Percentiles rank a stretch among this genome's conserved stretches.
phyloP scores from a whole-genome alignment of 2,329 filamentous ascomycete species.

The Grosmannia huntii region DNA sequence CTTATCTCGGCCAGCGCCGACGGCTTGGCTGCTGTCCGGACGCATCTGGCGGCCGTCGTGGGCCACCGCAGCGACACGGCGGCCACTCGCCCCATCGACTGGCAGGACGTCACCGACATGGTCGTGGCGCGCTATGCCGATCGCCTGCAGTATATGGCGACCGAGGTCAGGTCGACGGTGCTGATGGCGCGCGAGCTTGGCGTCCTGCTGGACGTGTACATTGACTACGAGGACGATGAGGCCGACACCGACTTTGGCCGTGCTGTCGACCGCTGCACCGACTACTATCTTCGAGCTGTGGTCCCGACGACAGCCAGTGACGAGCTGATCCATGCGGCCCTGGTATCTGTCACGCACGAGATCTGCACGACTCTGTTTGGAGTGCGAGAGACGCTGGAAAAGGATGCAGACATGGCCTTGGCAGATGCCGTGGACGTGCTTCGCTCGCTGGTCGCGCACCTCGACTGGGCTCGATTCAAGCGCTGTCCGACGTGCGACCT shows the following conservation, averaged over 20 bases:
- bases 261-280: not conserved
- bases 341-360: not conserved
- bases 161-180: not conserved
- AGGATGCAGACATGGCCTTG: not conserved
- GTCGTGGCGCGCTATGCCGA: not conserved
- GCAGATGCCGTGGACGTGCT: not conserved
- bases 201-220: not conserved
- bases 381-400: not conserved
- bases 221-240: not conserved
- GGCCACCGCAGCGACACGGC: not conserved
- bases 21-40: not conserved
- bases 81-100: not conserved
- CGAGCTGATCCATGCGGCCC: constrained; percentile 4
- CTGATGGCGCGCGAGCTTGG: not conserved
- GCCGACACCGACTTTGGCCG: not conserved
- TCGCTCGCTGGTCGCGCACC: not conserved
- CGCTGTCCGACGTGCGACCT: not conserved
- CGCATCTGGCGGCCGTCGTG: not conserved
- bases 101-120: constrained; percentile 2
- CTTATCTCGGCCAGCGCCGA: not conserved
- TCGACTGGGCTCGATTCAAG: constrained; percentile 2
- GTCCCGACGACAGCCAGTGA: not conserved
- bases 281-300: not conserved
- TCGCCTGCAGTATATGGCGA: not conserved
- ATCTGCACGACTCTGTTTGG: not conserved